Percentiles rank a stretch among this genome's conserved stretches.
These are phyloP conservation scores for Heteromeles arbutifolia DNA, from an alignment of 306 rosid species.

Conservation along the genomic window DNA sequence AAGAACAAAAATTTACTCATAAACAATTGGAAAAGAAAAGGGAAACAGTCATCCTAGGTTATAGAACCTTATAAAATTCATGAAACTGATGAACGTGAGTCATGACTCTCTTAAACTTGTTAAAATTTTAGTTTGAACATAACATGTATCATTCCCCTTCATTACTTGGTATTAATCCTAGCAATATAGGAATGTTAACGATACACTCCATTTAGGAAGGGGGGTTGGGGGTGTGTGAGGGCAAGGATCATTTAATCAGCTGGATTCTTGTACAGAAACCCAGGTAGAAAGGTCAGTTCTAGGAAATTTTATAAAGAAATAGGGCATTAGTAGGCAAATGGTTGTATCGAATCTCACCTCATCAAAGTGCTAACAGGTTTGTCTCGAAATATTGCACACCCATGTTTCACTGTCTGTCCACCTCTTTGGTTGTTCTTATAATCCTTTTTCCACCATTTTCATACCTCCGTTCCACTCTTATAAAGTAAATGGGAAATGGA, in stretches of 20 bases:
- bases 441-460: not conserved
- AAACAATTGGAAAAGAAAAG: not conserved
- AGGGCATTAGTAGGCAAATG: not conserved
- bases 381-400: not conserved
- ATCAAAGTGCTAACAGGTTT: not conserved
- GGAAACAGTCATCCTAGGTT: not conserved
- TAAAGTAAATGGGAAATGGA: not conserved
- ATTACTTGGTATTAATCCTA: not conserved
- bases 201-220: not conserved
- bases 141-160: not conserved
- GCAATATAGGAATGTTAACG: not conserved
- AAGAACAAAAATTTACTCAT: not conserved
- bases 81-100: not conserved
- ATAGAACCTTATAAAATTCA: too few relatives aligned
- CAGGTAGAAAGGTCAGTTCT: not conserved
- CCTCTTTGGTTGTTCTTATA: not conserved
- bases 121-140: not conserved
- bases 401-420: not conserved
- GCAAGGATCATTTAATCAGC: too few relatives aligned
- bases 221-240: not conserved
- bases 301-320: not conserved
- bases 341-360: not conserved
- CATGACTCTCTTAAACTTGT: not conserved
- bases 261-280: not conserved
- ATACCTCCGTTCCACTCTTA: not conserved